These are phyloP conservation scores for Rhizodiscina lignyota DNA, from an alignment of 495 filamentous ascomycete genomes.

Conservation along the genomic window DNA sequence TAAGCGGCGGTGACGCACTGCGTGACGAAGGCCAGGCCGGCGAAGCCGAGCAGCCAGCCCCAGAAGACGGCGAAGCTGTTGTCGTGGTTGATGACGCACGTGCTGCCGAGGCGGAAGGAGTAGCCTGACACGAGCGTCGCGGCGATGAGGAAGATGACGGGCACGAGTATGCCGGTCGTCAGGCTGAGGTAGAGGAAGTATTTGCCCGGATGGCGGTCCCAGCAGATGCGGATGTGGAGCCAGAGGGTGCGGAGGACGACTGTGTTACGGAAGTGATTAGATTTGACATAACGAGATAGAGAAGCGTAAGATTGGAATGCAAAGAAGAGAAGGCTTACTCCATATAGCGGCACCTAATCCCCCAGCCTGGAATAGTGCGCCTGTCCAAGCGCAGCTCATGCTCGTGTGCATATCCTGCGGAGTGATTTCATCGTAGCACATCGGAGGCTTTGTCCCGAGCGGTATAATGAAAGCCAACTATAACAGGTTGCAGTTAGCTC, in stretches of 20 bases:
- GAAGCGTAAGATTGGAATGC: neutral
- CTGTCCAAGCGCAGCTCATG: constrained; percentile 20
- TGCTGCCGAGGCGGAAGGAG: constrained; percentile 17
- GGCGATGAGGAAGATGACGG: constrained; percentile 14
- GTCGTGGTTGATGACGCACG: constrained; percentile 19
- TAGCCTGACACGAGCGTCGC: constrained; percentile 15
- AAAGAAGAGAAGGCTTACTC: constrained; percentile 7
- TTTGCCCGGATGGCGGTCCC: constrained; percentile 17
- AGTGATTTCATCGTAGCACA: constrained; percentile 22
- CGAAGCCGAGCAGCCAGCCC: constrained; percentile 20
- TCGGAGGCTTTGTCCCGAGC: constrained; percentile 10
- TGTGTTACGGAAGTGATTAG: too few species aligned
- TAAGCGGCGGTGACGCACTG: constrained; percentile 17
- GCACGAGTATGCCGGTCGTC: constrained; percentile 12
- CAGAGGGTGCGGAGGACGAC: constrained; percentile 21
- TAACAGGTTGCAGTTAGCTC: too few species aligned
- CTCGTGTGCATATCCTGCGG: constrained; percentile 19
- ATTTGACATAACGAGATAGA: neutral
- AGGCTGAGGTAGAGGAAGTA: constrained; percentile 15
- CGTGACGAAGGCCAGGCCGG: constrained; percentile 12
- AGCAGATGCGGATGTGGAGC: constrained; percentile 23
- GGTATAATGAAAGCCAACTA: constrained; percentile 21
- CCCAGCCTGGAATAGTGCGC: constrained; percentile 15
- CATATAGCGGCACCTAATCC: constrained; percentile 16
- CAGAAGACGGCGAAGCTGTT: constrained; percentile 18